Percentiles rank a stretch among this genome's conserved stretches.
Evolutionary conservation across 495 filamentous ascomycete genomes (phyloP).

Genomic region (Cladorrhinum samala): DNA sequence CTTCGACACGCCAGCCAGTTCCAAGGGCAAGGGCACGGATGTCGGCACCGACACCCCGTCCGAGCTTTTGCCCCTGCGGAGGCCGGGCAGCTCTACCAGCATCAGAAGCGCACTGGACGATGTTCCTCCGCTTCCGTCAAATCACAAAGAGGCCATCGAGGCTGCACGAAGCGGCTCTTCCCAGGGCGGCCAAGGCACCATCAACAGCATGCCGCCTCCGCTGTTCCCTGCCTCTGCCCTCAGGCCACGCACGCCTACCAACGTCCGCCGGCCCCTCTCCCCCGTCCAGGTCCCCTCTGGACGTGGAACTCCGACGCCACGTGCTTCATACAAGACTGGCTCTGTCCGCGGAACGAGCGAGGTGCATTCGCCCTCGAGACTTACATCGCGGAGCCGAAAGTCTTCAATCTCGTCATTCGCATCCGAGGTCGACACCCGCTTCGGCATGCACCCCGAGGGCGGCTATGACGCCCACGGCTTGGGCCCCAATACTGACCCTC

Average conservation of each 20-base stretch:
- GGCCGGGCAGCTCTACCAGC: constrained; percentile 69
- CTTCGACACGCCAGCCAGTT: constrained; percentile 30
- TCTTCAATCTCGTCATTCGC: constrained; percentile 93
- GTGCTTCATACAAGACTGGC: constrained; percentile 23
- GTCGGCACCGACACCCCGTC: constrained; percentile 11
- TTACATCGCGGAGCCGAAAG: constrained; percentile 47
- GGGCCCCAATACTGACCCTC: constrained; percentile 70
- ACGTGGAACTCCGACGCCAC: constrained; percentile 36
- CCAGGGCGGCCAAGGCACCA: constrained; percentile 37
- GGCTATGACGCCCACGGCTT: constrained; percentile 54
- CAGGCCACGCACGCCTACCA: constrained; percentile 67
- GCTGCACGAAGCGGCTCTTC: constrained; percentile 57
- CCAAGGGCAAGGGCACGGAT: constrained; percentile 29
- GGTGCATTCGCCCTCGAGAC: constrained; percentile 33
- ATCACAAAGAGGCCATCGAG: constrained; percentile 78
- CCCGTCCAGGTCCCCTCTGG: constrained; percentile 27
- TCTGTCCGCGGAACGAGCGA: constrained; percentile 32
- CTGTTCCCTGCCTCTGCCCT: constrained; percentile 71
- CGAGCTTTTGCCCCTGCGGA: constrained; percentile 25
- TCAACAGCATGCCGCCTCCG: constrained; percentile 77
- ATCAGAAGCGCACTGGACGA: constrained; percentile 29
- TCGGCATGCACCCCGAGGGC: constrained; percentile 63
- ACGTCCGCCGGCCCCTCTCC: constrained; percentile 31
- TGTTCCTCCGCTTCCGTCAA: constrained; percentile 67
- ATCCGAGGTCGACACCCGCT: constrained; percentile 85